phyloP scores from a whole-genome alignment of 2,329 filamentous ascomycete genomes.

The Fusarium ambrosium region DNA sequence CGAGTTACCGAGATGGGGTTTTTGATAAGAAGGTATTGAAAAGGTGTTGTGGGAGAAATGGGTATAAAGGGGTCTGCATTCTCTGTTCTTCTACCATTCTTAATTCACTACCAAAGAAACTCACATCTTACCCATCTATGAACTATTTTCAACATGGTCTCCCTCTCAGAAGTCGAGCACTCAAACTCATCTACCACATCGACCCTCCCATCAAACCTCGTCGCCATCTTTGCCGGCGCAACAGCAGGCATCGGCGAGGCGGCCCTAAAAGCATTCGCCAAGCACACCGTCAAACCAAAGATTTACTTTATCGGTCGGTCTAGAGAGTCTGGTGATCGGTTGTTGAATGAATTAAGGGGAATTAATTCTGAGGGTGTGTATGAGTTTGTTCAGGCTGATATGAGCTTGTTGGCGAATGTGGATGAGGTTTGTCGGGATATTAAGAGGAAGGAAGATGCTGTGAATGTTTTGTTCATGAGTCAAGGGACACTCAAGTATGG shows the following conservation, averaged over 20 bases:
- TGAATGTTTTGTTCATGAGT: conserved; percentile 64
- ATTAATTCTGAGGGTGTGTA: conserved; percentile 60
- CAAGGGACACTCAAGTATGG: conserved; percentile 52
- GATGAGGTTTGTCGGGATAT: conserved; percentile 64
- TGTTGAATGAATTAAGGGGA: conserved; percentile 57
- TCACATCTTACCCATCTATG: neutral
- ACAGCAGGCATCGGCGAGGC: conserved; percentile 68
- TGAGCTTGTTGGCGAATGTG: conserved; percentile 64
- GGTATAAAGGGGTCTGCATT: neutral
- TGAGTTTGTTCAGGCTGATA: conserved; percentile 63
- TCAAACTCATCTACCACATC: conserved; percentile 26
- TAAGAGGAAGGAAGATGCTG: conserved; percentile 55
- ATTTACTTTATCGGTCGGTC: conserved; percentile 67
- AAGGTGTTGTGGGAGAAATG: neutral
- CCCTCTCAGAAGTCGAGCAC: conserved; percentile 26
- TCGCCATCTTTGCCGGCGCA: conserved; percentile 66
- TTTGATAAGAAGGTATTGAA: neutral
- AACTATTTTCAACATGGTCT: conserved; percentile 24
- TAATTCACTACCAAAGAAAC: neutral
- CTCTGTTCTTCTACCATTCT: neutral
- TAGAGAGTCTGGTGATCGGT: conserved; percentile 51
- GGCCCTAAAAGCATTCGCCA: conserved; percentile 61
- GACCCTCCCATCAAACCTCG: conserved; percentile 43
- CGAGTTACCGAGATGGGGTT: neutral
- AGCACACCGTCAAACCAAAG: conserved; percentile 55